Evolutionary conservation across 805 yeast genomes (phyloP).

Genomic region (Ogataea nakhonphanomensis): DNA sequence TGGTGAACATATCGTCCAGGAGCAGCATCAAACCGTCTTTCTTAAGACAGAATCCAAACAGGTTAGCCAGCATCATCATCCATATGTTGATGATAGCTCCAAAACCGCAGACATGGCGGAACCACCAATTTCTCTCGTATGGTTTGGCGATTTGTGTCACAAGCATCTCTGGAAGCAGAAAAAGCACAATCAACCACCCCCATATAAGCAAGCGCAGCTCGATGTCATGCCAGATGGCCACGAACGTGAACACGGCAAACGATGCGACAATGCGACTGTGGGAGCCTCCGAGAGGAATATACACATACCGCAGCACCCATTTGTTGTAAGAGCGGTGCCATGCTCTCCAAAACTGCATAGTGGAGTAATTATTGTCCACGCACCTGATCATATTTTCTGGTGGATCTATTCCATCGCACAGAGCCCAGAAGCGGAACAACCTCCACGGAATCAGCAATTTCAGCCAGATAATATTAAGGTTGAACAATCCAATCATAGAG

Average conservation of each 20-base stretch:
- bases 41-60: slow-evolving; percentile 93
- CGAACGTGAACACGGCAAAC: slow-evolving; percentile 86
- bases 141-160: slow-evolving; percentile 45
- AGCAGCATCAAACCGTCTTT: slow-evolving; percentile 74
- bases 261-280: slow-evolving; percentile 69
- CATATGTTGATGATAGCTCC: slow-evolving; percentile 91
- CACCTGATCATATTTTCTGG: slow-evolving; percentile 98
- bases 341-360: slow-evolving; percentile 96
- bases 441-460: slow-evolving; percentile 95
- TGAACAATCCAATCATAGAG: slow-evolving; percentile 91
- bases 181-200: slow-evolving; percentile 94
- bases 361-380: slow-evolving; percentile 90
- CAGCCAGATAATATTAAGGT: slow-evolving; percentile 88
- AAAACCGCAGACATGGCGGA: slow-evolving; percentile 72
- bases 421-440: slow-evolving; percentile 86
- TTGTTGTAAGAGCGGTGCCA: slow-evolving; percentile 96
- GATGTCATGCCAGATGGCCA: slow-evolving; percentile 98
- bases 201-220: slow-evolving; percentile 80
- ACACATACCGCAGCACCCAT: slow-evolving; percentile 86
- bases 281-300: slow-evolving; percentile 88
- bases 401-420: slow-evolving; percentile 90
- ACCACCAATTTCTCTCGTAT: slow-evolving; percentile 54
- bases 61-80: slow-evolving; percentile 97
- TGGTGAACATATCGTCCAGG: slow-evolving; percentile 66
- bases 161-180: slow-evolving; percentile 79